Evolutionary conservation across 164 flowering plant species (phyloP).

Genomic region (Dillenia suffruticosa): DNA sequence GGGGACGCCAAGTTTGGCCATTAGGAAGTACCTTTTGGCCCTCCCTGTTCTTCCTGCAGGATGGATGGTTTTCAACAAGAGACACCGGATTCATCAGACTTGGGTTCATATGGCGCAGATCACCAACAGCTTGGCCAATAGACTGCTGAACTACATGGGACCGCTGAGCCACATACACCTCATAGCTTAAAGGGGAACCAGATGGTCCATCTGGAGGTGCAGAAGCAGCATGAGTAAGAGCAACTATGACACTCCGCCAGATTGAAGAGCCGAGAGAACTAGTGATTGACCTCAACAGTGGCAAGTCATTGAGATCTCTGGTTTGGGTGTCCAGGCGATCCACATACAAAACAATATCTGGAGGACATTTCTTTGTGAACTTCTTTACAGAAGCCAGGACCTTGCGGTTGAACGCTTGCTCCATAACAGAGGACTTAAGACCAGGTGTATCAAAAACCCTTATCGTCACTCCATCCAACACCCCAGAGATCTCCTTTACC

Average conservation of each 20-base stretch:
- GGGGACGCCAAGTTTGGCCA: constrained; percentile 85
- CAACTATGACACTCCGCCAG: constrained; percentile 82
- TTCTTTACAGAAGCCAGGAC: constrained; percentile 62
- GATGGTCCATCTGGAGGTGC: constrained; percentile 97
- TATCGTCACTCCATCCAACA: constrained; percentile 68
- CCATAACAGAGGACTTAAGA: constrained; percentile 65
- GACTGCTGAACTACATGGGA: constrained; percentile 85
- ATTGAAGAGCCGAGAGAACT: constrained; percentile 60
- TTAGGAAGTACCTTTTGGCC: constrained; percentile 89
- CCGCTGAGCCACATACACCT: constrained; percentile 79
- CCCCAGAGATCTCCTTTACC: constrained; percentile 62
- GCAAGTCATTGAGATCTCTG: constrained; percentile 86
- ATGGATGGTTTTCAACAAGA: constrained; percentile 90
- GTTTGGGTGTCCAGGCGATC: constrained; percentile 82
- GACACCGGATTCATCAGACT: constrained; percentile 84
- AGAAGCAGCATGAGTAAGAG: constrained; percentile 86
- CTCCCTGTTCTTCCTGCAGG: constrained; percentile 81
- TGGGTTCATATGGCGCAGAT: constrained; percentile 75
- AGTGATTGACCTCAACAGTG: constrained; percentile 60
- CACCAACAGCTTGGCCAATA: constrained; percentile 87
- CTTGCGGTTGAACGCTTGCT: constrained; percentile 59
- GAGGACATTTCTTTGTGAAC: constrained; percentile 63
- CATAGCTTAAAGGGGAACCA: constrained; percentile 82
- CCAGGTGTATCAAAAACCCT: constrained; percentile 86
- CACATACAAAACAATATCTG: constrained; percentile 82